Conservation (phyloP, 805 yeast species). For the Suhomyces xylopsoci region DNA sequence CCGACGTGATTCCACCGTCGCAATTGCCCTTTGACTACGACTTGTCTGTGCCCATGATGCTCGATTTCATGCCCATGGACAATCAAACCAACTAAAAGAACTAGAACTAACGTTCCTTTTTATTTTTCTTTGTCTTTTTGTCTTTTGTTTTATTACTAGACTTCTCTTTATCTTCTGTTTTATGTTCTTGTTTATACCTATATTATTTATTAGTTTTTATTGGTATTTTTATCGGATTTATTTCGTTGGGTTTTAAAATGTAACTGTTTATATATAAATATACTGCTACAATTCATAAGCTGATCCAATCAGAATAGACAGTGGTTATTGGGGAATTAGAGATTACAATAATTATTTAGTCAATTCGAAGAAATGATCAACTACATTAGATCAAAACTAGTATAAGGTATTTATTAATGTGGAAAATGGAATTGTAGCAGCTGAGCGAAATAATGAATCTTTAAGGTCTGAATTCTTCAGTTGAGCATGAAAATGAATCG, state of each 20-base stretch:
- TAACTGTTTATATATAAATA: background rate
- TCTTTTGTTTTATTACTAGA: background rate
- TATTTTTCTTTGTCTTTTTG: background rate
- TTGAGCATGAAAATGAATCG: too few species aligned
- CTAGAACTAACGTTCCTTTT: background rate
- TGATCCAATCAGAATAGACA: too few species aligned
- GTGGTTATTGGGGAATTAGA: too few species aligned
- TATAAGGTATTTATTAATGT: too few species aligned
- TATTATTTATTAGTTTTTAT: background rate
- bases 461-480: too few species aligned
- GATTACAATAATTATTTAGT: too few species aligned
- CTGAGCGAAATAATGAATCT: too few species aligned
- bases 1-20: slow-evolving; percentile 9
- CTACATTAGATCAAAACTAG: too few species aligned
- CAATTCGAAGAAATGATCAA: too few species aligned
- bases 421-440: too few species aligned
- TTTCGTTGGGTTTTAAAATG: background rate
- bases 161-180: background rate
- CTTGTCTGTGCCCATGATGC: slow-evolving; percentile 8
- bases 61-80: slow-evolving; percentile 7
- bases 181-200: background rate
- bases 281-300: background rate
- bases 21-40: slow-evolving; percentile 10
- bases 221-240: background rate
- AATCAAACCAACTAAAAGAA: background rate